Evolutionary conservation across 2,329 filamentous ascomycete genomes (phyloP).

Genomic region (Mycocentrospora acerina): DNA sequence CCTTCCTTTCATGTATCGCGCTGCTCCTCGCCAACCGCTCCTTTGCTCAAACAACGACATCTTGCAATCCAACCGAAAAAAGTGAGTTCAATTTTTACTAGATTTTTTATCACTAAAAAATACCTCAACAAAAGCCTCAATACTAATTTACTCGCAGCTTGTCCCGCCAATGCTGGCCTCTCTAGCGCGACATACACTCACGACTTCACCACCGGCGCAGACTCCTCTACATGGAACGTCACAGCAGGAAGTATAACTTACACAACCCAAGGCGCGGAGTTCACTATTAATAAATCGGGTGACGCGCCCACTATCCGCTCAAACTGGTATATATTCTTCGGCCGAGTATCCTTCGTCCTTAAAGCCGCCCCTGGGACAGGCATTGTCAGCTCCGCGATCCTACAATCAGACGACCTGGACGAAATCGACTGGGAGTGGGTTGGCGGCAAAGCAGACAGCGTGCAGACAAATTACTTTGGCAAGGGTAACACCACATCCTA

Average conservation of each 20-base stretch:
- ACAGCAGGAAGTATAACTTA: conserved; percentile 44
- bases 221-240: conserved; percentile 27
- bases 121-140: too few species aligned
- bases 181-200: conserved; percentile 39
- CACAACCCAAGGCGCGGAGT: conserved; percentile 45
- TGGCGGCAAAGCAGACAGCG: conserved; percentile 62
- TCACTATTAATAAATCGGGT: conserved; percentile 47
- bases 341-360: conserved; percentile 72
- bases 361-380: conserved; percentile 72
- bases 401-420: conserved; percentile 78
- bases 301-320: conserved; percentile 67
- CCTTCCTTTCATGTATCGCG: too few species aligned
- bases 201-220: conserved; percentile 40
- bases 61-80: conserved; percentile 44
- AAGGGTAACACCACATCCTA: conserved; percentile 61
- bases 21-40: conserved; percentile 2
- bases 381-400: conserved; percentile 76
- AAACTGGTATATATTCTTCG: conserved; percentile 83
- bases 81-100: conserved; percentile 1
- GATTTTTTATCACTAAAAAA: too few species aligned
- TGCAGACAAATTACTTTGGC: conserved; percentile 68
- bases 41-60: conserved; percentile 44
- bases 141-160: conserved; percentile 19
- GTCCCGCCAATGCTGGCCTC: conserved; percentile 42
- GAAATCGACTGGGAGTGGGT: conserved; percentile 84